Evolutionary conservation across 768 basidiomycete genomes (phyloP).

Genomic region (Mrakia frigida): DNA sequence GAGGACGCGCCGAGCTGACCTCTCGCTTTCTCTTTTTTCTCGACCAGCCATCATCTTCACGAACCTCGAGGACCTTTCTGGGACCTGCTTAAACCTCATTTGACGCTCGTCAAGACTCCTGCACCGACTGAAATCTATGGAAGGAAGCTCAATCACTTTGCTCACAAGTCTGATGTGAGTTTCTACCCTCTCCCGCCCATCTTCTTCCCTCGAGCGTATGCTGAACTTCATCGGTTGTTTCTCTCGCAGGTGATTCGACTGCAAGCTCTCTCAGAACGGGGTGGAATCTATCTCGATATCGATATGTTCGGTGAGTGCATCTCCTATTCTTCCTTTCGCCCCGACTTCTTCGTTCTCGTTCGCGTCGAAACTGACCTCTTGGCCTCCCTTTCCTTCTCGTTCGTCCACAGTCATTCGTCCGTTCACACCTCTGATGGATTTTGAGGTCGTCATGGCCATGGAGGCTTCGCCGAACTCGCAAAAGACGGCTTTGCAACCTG

Average conservation of each 20-base stretch:
- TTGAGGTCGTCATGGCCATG: constrained; percentile 27
- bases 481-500: constrained; percentile 19
- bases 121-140: constrained; percentile 40
- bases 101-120: constrained; percentile 41
- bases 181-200: not conserved
- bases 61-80: constrained; percentile 45
- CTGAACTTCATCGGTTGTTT: not conserved
- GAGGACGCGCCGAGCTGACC: not conserved
- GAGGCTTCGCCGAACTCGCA: constrained; percentile 30
- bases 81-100: constrained; percentile 40
- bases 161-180: constrained; percentile 31
- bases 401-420: constrained; percentile 19
- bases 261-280: constrained; percentile 17
- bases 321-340: not conserved
- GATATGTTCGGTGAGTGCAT: constrained; percentile 28
- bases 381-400: not conserved
- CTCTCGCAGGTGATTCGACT: constrained; percentile 28
- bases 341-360: not conserved
- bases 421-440: constrained; percentile 17
- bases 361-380: not conserved
- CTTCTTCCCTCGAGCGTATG: not conserved
- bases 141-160: constrained; percentile 34
- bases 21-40: not conserved
- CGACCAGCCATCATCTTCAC: constrained; percentile 42
- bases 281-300: constrained; percentile 33